Evolutionary conservation across 139 green algal species (phyloP), one percentile per base, ranked within the genome.

Genomic region (Chlamydomonas sp.): DNA sequence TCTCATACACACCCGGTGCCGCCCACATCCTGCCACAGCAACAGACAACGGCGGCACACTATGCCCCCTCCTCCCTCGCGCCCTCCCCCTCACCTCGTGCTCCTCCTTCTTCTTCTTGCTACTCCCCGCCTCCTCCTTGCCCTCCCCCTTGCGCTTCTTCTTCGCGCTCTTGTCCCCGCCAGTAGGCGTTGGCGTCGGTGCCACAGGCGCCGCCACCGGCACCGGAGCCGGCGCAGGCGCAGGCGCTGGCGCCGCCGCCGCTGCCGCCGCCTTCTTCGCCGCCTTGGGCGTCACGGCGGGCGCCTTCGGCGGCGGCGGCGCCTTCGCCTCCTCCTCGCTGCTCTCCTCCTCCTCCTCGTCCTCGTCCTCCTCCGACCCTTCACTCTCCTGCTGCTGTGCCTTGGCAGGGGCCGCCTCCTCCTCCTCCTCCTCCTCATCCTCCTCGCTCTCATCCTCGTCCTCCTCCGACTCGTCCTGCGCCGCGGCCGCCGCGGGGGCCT

Each of bases 21-120:
- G 31, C 31, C 31, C 31, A 49, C 31, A 49, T 49, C 31, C 31
- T 49, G 31, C 31, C 31, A 49, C 31, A 49, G 31, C 31, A 49
- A 49, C 31, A 49, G 31, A 49, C 31, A 49, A 49, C 31, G 31
- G 31, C 31, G 31, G 31, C 0, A 49, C 31, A 49, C 31, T 49
- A 0, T 49, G 0, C 31, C 31, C 31, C 31, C 31, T 49, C 31
- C 31, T 49, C 31, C 31, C 31, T 49, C 60, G 1, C 72, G 61
- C 73, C 14, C 73, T n/a, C 62, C 62, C 58, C 63, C 73, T 73
- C 78, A 74, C 73, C 12, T 83, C 78, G 63, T 83, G 72, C 78
- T 83, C 73, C 31, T 83, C 49, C 8, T 16, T 64, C 6, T 80
- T 80, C 14, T 80, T 4, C 6, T 64, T 15, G 17, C 2, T 62